Percentiles rank a stretch among this genome's conserved stretches.
These are phyloP conservation scores for Arxiozyma heterogenica DNA, from an alignment of 1,139 yeast genomes.

Conservation along the genomic window DNA sequence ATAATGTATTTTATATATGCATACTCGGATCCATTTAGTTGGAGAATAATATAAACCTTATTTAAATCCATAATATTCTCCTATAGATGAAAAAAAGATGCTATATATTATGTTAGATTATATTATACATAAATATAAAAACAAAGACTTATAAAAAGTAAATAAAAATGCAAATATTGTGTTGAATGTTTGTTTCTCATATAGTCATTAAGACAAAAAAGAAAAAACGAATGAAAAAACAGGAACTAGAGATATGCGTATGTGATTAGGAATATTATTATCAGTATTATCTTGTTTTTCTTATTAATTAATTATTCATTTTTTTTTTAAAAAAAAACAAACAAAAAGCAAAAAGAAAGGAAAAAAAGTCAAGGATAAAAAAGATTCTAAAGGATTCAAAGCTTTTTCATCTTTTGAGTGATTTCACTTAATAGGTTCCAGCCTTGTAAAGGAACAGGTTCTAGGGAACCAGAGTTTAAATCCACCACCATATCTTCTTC, in stretches of 20 bases:
- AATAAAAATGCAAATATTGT: not conserved
- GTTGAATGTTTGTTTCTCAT: not conserved
- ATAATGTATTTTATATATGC: no score
- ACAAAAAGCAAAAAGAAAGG: no score
- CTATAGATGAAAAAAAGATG: not conserved
- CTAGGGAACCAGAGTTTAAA: slow-evolving; percentile 22
- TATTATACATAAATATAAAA: not conserved
- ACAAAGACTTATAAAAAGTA: not conserved
- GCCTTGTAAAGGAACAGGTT: slow-evolving; percentile 19
- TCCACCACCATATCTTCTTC: slow-evolving; percentile 28
- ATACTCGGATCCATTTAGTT: no score
- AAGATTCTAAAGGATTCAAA: slow-evolving; percentile 6
- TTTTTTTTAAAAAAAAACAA: not conserved
- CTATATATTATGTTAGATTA: not conserved
- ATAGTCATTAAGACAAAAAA: not conserved
- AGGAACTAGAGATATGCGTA: no score
- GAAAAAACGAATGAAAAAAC: no score
- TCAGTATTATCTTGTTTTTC: no score
- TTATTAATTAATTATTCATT: no score
- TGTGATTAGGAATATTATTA: not conserved
- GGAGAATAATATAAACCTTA: no score
- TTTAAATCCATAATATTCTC: not conserved
- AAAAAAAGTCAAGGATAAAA: no score
- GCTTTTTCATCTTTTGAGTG: slow-evolving; percentile 18
- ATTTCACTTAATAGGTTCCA: slow-evolving; percentile 21